Evolutionary conservation across 148 eudicot species (phyloP).

Genomic region (Pouteria glomerata): DNA sequence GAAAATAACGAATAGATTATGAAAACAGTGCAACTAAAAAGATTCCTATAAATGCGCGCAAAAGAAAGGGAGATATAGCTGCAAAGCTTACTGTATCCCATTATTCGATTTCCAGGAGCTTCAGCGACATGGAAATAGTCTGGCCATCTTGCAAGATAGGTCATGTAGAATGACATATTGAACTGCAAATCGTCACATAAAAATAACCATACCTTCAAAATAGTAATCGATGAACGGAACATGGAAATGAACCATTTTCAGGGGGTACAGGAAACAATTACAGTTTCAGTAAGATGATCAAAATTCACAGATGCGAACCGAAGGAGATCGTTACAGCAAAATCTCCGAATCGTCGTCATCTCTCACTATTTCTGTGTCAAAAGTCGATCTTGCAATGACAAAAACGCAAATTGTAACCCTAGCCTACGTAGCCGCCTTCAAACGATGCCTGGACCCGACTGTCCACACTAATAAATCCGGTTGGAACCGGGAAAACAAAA

Average conservation of each 20-base stretch:
- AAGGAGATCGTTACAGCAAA: conserved; percentile 88
- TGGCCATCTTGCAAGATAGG: conserved; percentile 94
- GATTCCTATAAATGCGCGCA: no score
- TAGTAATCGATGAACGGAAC: neutral
- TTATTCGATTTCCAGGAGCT: conserved; percentile 76
- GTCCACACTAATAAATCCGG: no score
- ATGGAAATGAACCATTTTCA: neutral
- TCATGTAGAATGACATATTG: conserved; percentile 99
- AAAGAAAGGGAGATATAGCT: neutral
- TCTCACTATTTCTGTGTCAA: conserved; percentile 19
- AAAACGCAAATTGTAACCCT: no score
- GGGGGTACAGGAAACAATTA: conserved; percentile 18
- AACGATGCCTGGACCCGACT: no score
- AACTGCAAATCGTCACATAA: conserved; percentile 49
- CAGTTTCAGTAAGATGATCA: conserved; percentile 97
- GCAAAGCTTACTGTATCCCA: conserved; percentile 81
- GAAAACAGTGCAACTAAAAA: neutral
- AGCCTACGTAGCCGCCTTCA: no score
- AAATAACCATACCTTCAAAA: neutral
- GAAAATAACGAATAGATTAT: no score
- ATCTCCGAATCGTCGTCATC: conserved; percentile 87
- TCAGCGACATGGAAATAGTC: conserved; percentile 94
- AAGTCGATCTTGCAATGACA: no score
- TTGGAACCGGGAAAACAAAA: no score
- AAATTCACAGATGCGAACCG: conserved; percentile 83